A percentile compares a stretch with the other conserved stretches of the same genome.
Evolutionary conservation across 495 filamentous ascomycete genomes (phyloP).

Genomic region (Parathielavia appendiculata): DNA sequence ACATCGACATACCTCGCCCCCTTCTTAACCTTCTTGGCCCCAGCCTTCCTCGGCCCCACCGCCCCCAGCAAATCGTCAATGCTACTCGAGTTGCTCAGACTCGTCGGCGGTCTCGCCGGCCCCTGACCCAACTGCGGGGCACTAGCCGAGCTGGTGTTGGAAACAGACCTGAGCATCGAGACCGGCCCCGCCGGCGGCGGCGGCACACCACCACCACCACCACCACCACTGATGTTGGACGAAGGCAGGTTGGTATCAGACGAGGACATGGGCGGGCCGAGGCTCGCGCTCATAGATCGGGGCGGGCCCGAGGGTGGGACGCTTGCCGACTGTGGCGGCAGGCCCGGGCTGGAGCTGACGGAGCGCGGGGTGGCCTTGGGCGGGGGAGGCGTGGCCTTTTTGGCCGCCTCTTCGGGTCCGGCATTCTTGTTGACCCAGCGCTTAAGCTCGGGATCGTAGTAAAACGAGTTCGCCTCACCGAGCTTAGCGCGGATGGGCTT

Average conservation of each 20-base stretch:
- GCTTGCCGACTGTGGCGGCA: constrained; percentile 1
- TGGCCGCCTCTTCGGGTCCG: constrained; percentile 47
- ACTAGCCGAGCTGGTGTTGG: constrained; percentile 39
- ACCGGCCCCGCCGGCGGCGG: constrained; percentile 34
- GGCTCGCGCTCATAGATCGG: constrained; percentile 8
- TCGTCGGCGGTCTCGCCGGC: constrained; percentile 50
- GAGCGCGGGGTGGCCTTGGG: constrained; percentile 36
- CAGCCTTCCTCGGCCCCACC: constrained; percentile 59
- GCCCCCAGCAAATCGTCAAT: constrained; percentile 81
- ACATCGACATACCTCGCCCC: constrained; percentile 85
- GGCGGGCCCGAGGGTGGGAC: constrained; percentile 35
- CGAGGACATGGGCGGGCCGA: constrained; percentile 14
- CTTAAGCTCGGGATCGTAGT: constrained; percentile 89
- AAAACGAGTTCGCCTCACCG: constrained; percentile 87
- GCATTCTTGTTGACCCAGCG: constrained; percentile 98
- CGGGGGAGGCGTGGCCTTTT: constrained; percentile 47
- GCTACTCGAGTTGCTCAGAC: constrained; percentile 71
- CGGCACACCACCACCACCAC: neutral
- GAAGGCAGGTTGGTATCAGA: constrained; percentile 23
- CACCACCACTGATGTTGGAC: neutral
- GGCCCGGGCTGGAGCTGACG: constrained; percentile 33
- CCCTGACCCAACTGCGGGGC: constrained; percentile 36
- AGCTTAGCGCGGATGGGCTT: constrained; percentile 89
- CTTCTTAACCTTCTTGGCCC: constrained; percentile 71
- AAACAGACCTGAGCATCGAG: constrained; percentile 42